A percentile compares a stretch with the other conserved stretches of the same genome.
phyloP scores from a whole-genome alignment of 768 basidiomycete genomes.

The Imleria badia region DNA sequence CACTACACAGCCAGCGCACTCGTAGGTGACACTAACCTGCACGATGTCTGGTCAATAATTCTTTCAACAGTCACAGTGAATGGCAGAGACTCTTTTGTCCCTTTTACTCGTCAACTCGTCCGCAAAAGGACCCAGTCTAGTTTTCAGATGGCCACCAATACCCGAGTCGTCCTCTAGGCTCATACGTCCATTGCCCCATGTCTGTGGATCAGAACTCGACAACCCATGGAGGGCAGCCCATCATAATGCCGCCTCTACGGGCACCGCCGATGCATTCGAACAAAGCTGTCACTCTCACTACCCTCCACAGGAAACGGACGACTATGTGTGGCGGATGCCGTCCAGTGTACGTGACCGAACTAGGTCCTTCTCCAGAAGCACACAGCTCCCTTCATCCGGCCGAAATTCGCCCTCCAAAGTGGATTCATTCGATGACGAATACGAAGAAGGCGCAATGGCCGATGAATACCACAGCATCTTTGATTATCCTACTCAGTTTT shows the following conservation, averaged over 20 bases:
- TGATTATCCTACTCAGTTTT: constrained; percentile 76
- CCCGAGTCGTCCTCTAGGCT: constrained; percentile 67
- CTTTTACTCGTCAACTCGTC: constrained; percentile 84
- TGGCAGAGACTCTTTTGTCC: constrained; percentile 73
- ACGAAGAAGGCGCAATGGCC: constrained; percentile 32
- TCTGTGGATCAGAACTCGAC: constrained; percentile 50
- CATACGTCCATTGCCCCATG: constrained; percentile 63
- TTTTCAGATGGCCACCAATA: constrained; percentile 83
- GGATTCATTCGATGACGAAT: constrained; percentile 36
- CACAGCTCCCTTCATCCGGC: constrained; percentile 47
- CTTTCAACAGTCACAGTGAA: neutral
- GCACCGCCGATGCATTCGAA: constrained; percentile 20
- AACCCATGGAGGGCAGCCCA: constrained; percentile 74
- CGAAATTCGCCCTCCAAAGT: constrained; percentile 52
- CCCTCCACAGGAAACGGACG: constrained; percentile 33
- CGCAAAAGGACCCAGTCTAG: constrained; percentile 73
- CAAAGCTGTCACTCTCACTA: neutral
- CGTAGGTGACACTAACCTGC: neutral
- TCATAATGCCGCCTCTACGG: constrained; percentile 37
- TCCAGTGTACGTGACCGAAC: constrained; percentile 48
- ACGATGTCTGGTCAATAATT: neutral
- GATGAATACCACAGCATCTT: constrained; percentile 70
- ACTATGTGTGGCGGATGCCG: constrained; percentile 66
- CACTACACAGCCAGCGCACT: too few relatives aligned
- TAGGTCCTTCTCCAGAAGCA: constrained; percentile 48